Evolutionary conservation across 2,329 filamentous ascomycete species (phyloP), one percentile per base, ranked within the genome.

Genomic region (Cryphonectria naterciae): DNA sequence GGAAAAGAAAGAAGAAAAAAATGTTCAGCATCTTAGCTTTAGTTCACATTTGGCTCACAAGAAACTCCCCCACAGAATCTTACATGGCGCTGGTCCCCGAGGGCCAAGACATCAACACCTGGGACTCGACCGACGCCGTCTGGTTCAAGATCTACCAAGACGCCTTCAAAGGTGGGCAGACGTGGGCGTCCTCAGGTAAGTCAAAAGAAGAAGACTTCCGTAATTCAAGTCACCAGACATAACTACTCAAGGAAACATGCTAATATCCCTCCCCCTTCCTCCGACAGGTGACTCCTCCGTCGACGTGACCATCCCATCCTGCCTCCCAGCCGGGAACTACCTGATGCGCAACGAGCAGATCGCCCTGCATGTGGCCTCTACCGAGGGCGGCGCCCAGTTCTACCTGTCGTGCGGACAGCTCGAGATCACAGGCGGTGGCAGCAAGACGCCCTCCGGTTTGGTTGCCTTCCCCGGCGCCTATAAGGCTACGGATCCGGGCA

Each of bases 101-200:
- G 2, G 80, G 80, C 13, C 74, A 79, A 70, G 76, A 77, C 25
- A 77, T 78, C 17, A 73, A 77, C 28, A 75, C 71, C 22, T 81
- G 78, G 77, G 77, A 79, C 68, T 79, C 79, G 3, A 72, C 75
- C 7, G 80, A 79, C 15, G 71, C 74, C 5, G 77, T 78, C 35
- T 82, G 79, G 80, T 81, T 82, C 77, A 82, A 81, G 76, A 79
- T 82, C 54, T 79, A 78, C 73, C 75, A 77, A 70, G 75, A 76
- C 61, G 73, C 68, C 10, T 76, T 77, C 61, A 75, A 74, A 39
- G 49, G 68, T 22, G 56, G 68, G 52, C 68, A 70, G 58, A 71
- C 68, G 13, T 74, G 72, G 72, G 63, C 71, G 19, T 68, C 64
- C 54, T 70, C 65, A 17, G 68, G 70, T 72, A 62, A 32, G 68